phyloP scores from a whole-genome alignment of 345 rosid species.

The Adansonia digitata region DNA sequence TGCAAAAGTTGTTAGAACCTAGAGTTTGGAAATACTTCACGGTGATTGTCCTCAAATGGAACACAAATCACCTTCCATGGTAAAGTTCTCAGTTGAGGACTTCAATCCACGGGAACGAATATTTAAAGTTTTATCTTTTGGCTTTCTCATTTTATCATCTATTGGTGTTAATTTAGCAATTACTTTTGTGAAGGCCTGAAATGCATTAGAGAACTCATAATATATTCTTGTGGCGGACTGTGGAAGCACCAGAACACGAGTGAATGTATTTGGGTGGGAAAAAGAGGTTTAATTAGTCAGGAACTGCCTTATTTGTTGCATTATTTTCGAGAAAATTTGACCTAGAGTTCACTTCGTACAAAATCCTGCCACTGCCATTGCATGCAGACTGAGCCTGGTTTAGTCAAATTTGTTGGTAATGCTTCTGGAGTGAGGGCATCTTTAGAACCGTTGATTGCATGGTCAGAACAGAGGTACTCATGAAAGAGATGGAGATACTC shows the following conservation, averaged over 20 bases:
- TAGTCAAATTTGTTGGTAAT: conserved; percentile 48
- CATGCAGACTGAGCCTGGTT: conserved; percentile 59
- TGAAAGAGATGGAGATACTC: conserved; percentile 41
- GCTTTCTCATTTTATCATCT: conserved; percentile 19
- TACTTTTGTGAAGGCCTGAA: conserved; percentile 8
- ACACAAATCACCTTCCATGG: conserved; percentile 49
- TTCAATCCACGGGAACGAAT: conserved; percentile 17
- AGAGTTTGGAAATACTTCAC: conserved; percentile 3
- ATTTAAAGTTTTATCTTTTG: conserved; percentile 14
- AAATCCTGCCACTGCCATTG: conserved; percentile 52
- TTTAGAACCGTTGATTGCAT: conserved; percentile 41
- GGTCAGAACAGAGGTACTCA: conserved; percentile 36
- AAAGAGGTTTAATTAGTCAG: conserved; percentile 13
- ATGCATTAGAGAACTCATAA: conserved; percentile 11
- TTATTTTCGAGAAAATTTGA: conserved; percentile 35
- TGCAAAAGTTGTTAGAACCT: conserved; percentile 1
- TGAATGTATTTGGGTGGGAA: conserved; percentile 50
- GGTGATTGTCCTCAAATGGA: conserved; percentile 29
- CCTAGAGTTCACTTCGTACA: conserved; percentile 9
- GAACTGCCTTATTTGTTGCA: conserved; percentile 37
- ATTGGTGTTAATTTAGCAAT: conserved; percentile 23
- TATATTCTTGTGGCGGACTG: conserved; percentile 54
- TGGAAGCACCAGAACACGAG: conserved; percentile 63
- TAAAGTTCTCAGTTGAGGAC: conserved; percentile 23
- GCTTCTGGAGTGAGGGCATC: conserved; percentile 39